Evolutionary conservation across 352 stramenopile species (phyloP).

Genomic region (Globisporangium splendens): DNA sequence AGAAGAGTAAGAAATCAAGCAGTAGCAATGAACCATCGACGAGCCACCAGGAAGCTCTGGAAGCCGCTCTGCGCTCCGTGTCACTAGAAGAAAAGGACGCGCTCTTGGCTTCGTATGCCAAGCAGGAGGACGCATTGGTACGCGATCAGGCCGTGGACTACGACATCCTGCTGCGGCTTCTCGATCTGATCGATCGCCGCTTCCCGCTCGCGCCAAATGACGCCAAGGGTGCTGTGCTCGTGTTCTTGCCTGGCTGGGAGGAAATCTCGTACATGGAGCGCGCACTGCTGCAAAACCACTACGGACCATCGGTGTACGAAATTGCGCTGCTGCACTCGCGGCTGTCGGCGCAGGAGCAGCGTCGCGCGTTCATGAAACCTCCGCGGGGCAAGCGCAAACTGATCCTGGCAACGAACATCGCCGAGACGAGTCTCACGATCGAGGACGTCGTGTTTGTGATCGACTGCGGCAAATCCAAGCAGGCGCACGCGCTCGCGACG

Average conservation of each 20-base stretch:
- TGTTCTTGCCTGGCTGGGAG: conserved; percentile 83
- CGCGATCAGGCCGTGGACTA: conserved; percentile 74
- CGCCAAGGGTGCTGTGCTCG: conserved; percentile 67
- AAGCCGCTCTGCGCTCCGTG: conserved; percentile 27
- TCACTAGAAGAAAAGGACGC: conserved; percentile 29
- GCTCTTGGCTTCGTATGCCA: conserved; percentile 51
- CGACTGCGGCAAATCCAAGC: conserved; percentile 83
- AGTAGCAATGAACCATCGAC: conserved; percentile 20
- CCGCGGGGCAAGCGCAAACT: conserved; percentile 66
- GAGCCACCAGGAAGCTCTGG: conserved; percentile 23
- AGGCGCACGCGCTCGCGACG: conserved; percentile 56
- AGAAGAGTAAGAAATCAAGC: conserved; percentile 13
- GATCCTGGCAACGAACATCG: conserved; percentile 94
- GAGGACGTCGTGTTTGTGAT: conserved; percentile 92
- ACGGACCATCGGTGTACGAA: conserved; percentile 50
- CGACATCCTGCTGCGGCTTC: conserved; percentile 55
- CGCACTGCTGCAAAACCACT: conserved; percentile 46
- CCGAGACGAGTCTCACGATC: conserved; percentile 96
- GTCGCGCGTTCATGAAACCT: conserved; percentile 60
- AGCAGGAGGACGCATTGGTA: conserved; percentile 53
- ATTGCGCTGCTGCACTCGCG: conserved; percentile 74
- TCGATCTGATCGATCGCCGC: conserved; percentile 54
- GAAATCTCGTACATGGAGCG: conserved; percentile 81
- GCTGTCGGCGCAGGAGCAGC: conserved; percentile 67
- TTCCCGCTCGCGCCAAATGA: conserved; percentile 42